phyloP scores from a whole-genome alignment of 129 eudicot genomes.

The Oenanthe sinensis region DNA sequence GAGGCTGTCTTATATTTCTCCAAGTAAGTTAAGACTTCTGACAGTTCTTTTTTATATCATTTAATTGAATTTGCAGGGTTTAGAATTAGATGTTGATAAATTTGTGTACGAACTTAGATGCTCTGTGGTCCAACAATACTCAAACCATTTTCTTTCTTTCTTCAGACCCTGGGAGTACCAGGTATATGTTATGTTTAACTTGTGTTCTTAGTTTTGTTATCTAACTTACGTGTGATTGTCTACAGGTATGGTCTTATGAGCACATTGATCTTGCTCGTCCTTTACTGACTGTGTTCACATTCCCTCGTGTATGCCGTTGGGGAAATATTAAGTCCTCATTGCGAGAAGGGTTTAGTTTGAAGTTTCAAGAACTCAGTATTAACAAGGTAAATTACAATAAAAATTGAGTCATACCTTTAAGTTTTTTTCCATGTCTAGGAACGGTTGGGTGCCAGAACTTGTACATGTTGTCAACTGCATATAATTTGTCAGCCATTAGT shows the following conservation, averaged over 20 bases:
- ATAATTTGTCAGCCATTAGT: background rate
- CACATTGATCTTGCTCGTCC: conserved; percentile 57
- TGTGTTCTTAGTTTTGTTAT: background rate
- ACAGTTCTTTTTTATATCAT: background rate
- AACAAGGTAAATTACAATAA: conserved; percentile 28
- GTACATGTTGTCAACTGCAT: background rate
- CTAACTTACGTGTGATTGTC: background rate
- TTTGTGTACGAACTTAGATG: background rate
- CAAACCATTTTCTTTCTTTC: background rate
- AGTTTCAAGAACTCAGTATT: conserved; percentile 33
- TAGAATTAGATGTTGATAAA: background rate
- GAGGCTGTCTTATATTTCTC: conserved; percentile 61
- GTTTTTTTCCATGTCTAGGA: background rate
- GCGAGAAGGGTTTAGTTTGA: conserved; percentile 14
- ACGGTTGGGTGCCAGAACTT: background rate
- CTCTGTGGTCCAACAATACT: background rate
- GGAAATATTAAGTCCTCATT: conserved; percentile 30
- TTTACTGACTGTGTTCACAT: conserved; percentile 20
- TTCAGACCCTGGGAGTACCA: background rate
- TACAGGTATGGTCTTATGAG: conserved; percentile 62
- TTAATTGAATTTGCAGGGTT: background rate
- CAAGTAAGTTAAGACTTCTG: conserved; percentile 41
- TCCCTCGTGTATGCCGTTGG: conserved; percentile 64
- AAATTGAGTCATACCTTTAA: background rate
- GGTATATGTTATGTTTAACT: background rate